These are phyloP conservation scores for Penicillium paradoxum DNA, from an alignment of 495 filamentous ascomycete genomes.

Conservation along the genomic window DNA sequence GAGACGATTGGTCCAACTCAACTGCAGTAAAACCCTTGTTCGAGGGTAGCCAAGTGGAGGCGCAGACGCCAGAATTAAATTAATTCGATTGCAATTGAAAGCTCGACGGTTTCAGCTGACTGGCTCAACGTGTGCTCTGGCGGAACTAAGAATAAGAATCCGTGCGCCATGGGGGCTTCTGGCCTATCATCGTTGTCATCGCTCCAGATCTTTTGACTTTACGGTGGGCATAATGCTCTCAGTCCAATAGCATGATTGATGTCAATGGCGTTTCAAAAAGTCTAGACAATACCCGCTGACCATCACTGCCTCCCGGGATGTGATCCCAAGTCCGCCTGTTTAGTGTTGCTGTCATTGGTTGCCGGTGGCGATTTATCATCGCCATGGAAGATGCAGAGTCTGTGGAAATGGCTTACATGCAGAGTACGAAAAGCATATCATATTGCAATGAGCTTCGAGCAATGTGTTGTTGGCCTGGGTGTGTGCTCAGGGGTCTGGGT, in stretches of 20 bases:
- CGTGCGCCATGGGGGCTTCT: slow-evolving; percentile 2
- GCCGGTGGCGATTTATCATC: too few relatives aligned
- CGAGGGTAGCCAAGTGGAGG: slow-evolving; percentile 7
- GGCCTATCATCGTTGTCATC: slow-evolving; percentile 7
- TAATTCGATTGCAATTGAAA: slow-evolving; percentile 11
- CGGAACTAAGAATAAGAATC: slow-evolving; percentile 1
- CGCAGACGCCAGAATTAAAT: not conserved
- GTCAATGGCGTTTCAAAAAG: not conserved
- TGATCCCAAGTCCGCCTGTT: not conserved
- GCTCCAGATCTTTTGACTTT: slow-evolving; percentile 1
- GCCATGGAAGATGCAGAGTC: not conserved
- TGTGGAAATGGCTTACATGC: not conserved
- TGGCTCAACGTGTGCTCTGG: slow-evolving; percentile 1
- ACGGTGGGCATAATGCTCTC: not conserved
- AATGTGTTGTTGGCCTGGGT: not conserved
- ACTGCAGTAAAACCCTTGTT: slow-evolving; percentile 4
- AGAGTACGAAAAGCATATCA: not conserved
- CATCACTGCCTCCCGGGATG: too few relatives aligned
- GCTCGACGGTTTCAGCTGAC: slow-evolving; percentile 2
- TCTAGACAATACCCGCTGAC: not conserved
- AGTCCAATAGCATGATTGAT: not conserved
- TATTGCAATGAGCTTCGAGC: not conserved
- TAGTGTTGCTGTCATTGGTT: not conserved
- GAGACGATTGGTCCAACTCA: slow-evolving; percentile 23
- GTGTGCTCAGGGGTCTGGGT: not conserved